Base-by-base conservation (phyloP, 208 protist species). In the Acanthamoeba healyi region DNA sequence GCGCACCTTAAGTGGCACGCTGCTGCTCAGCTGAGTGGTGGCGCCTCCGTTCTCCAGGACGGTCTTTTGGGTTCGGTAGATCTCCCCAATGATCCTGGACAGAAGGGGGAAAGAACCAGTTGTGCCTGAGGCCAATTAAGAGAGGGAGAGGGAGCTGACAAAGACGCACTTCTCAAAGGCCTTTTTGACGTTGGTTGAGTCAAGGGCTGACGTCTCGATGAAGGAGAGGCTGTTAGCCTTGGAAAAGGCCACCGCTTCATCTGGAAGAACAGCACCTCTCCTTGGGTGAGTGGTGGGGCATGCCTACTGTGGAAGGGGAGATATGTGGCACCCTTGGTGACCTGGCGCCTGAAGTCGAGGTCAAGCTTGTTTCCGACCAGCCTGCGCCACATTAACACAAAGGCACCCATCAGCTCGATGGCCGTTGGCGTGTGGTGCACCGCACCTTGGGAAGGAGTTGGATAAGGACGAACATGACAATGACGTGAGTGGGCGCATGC, bases 151-250 rank as follows among this genome's bases (percentile, higher is more conserved):
- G 38, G n/a, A 14, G 67, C 24, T 46, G 92, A 67, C 40, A 12
- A 81, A 99, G 32, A 99, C 97, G 74, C 99, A 99, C 95, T 98
- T 99, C 96, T 99, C 97, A 96, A 99, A 99, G 22, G 99, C 99
- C 91, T 98, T 97, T 90, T 99, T 99, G 70, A 99, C 99, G 96
- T 99, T 99, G 61, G 98, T 99, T 79, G 98, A 97, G 95, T 99
- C 98, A 51, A 99, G 96, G 10, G 99, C 96, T 46, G 99, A 99
- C 10, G 99, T 99, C 95, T 99, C 99, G 70, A 99, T 98, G 95
- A 99, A 99, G 29, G 97, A 98, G 0, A 99, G 96, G 72, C 97
- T 97, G 92, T 99, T 98, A 94, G 99, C 97, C 56, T 98, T 97
- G 22, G 99, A 98, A 95, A 99, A 99, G 61, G 94, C 96, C 61